phyloP scores from a whole-genome alignment of 2,329 filamentous ascomycete genomes.

The Fusarium zealandicum region DNA sequence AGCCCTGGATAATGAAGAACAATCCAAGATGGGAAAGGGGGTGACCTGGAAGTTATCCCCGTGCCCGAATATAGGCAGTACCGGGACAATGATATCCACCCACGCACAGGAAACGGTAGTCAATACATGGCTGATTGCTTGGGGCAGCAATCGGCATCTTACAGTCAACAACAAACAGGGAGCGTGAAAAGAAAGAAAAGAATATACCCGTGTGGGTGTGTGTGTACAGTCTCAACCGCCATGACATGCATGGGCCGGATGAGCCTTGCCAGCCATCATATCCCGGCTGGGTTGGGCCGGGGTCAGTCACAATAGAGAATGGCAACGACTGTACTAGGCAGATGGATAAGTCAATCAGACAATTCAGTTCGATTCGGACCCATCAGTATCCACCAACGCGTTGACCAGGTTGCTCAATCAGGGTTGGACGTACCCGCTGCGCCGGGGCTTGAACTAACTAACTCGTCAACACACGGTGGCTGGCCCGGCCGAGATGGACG shows the following conservation, averaged over 20 bases:
- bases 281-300: slow-evolving; percentile 13
- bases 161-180: slow-evolving; percentile 24
- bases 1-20: slow-evolving; percentile 1
- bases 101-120: slow-evolving; percentile 10
- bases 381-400: slow-evolving; percentile 13
- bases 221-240: background rate
- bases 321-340: slow-evolving; percentile 6
- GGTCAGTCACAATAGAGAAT: slow-evolving; percentile 24
- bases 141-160: slow-evolving; percentile 12
- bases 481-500: slow-evolving; percentile 4
- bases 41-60: background rate
- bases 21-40: slow-evolving; percentile 5
- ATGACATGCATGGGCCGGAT: slow-evolving; percentile 32
- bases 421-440: background rate
- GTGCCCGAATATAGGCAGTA: background rate
- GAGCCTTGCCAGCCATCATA: slow-evolving; percentile 35
- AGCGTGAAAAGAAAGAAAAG: slow-evolving; percentile 8
- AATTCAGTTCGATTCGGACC: slow-evolving; percentile 2
- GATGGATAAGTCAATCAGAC: slow-evolving; percentile 12
- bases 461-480: background rate
- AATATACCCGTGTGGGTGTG: slow-evolving; percentile 16
- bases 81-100: slow-evolving; percentile 18
- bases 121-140: slow-evolving; percentile 25
- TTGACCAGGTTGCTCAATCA: slow-evolving; percentile 8
- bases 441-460: slow-evolving; percentile 10